Percentiles rank a stretch among this genome's conserved stretches.
Conservation (phyloP, 1,284 basidiomycete genomes). For the Moniliophthora roreri region DNA sequence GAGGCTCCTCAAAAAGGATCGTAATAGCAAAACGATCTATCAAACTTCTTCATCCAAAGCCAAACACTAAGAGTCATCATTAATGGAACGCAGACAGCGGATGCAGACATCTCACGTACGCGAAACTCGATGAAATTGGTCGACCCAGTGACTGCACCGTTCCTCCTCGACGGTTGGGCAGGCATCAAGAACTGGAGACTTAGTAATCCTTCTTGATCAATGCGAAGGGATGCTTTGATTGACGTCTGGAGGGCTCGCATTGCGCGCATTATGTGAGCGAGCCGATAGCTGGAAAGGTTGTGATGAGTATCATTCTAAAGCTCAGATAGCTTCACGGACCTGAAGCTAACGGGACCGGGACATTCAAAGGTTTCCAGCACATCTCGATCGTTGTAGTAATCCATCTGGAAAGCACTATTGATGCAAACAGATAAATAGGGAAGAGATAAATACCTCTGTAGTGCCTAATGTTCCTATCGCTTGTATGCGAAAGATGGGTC, state of each 20-base stretch:
- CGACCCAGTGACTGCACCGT: constrained; percentile 29
- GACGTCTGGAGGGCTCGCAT: constrained; percentile 76
- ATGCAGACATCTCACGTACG: constrained; percentile 47
- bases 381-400: constrained; percentile 89
- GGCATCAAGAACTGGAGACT: constrained; percentile 89
- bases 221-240: constrained; percentile 83
- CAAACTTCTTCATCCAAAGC: constrained; percentile 44
- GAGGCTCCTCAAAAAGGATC: too few relatives aligned
- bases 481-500: constrained; percentile 73
- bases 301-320: neutral
- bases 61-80: constrained; percentile 40
- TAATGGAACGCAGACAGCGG: neutral
- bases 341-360: constrained; percentile 63
- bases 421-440: neutral
- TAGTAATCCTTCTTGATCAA: constrained; percentile 77
- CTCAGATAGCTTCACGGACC: constrained; percentile 42
- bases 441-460: constrained; percentile 61
- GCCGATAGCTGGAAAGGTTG: constrained; percentile 66
- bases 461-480: constrained; percentile 80
- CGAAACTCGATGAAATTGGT: constrained; percentile 80
- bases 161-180: constrained; percentile 44
- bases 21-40: constrained; percentile 10
- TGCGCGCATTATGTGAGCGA: constrained; percentile 69
- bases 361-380: constrained; percentile 90
- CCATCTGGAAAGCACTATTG: constrained; percentile 60